These are phyloP conservation scores for Venturia effusa DNA, from an alignment of 2,329 filamentous ascomycete species.

Conservation along the genomic window DNA sequence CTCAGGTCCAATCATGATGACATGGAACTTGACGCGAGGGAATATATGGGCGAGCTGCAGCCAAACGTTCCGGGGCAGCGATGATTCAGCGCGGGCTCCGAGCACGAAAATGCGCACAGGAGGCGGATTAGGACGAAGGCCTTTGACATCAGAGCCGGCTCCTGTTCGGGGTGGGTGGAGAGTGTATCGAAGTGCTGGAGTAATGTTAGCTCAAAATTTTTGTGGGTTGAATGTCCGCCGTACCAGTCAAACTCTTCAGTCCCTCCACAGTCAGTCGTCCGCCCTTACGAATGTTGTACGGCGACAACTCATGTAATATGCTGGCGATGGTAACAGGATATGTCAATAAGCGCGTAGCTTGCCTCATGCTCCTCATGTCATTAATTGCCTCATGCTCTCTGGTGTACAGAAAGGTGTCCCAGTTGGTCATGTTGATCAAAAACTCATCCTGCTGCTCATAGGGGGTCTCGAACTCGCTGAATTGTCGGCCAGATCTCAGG, in stretches of 20 bases:
- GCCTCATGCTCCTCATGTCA: constrained; percentile 78
- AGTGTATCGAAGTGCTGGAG: constrained; percentile 74
- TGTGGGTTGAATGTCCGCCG: constrained; percentile 23
- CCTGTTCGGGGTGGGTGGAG: constrained; percentile 79
- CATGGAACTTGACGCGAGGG: constrained; percentile 77
- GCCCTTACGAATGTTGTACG: constrained; percentile 68
- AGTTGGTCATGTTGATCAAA: constrained; percentile 93
- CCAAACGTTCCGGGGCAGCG: constrained; percentile 87
- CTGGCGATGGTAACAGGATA: constrained; percentile 90
- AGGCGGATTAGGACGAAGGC: constrained; percentile 72
- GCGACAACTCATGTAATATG: constrained; percentile 86
- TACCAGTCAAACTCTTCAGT: constrained; percentile 86
- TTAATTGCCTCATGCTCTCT: constrained; percentile 86
- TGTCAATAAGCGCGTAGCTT: constrained; percentile 84
- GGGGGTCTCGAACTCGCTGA: constrained; percentile 88
- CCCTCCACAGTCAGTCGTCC: constrained; percentile 77
- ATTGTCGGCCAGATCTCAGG: constrained; percentile 76
- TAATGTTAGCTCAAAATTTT: constrained; percentile 11
- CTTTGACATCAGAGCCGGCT: constrained; percentile 61
- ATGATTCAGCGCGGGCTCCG: constrained; percentile 94
- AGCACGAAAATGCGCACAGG: constrained; percentile 87
- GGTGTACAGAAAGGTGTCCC: constrained; percentile 94
- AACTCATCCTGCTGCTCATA: constrained; percentile 85
- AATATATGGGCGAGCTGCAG: constrained; percentile 90
- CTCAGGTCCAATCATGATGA: constrained; percentile 93